Conservation (phyloP, 441 rosid species). For the Bocquillonia castaneifolia region DNA sequence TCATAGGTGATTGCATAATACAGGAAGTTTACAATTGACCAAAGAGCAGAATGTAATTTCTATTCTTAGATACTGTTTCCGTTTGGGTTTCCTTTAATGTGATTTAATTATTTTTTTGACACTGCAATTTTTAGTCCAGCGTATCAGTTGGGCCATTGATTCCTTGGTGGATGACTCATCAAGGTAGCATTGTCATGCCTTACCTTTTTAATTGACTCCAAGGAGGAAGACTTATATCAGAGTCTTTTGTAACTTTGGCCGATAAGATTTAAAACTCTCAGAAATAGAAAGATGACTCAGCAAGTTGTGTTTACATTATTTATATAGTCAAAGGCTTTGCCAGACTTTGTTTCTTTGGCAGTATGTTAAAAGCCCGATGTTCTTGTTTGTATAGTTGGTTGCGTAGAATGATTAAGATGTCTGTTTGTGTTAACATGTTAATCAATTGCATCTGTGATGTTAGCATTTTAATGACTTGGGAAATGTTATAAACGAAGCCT, state of each 20-base stretch:
- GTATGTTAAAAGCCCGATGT: neutral
- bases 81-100: neutral
- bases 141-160: neutral
- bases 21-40: neutral
- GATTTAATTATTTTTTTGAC: neutral
- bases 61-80: neutral
- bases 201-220: neutral
- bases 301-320: neutral
- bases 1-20: slow-evolving; percentile 5
- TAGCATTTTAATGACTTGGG: neutral
- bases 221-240: neutral
- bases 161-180: neutral
- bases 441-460: neutral
- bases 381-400: neutral
- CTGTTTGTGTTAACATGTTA: slow-evolving; percentile 11
- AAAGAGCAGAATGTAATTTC: slow-evolving; percentile 8
- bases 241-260: neutral
- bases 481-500: neutral
- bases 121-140: neutral
- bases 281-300: neutral
- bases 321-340: neutral
- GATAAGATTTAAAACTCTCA: neutral
- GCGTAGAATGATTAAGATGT: neutral
- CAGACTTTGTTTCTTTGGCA: neutral
- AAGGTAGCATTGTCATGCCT: neutral